Base-by-base conservation (phyloP, 2,329 filamentous ascomycete species). In the Fusarium pseudonygamai region DNA sequence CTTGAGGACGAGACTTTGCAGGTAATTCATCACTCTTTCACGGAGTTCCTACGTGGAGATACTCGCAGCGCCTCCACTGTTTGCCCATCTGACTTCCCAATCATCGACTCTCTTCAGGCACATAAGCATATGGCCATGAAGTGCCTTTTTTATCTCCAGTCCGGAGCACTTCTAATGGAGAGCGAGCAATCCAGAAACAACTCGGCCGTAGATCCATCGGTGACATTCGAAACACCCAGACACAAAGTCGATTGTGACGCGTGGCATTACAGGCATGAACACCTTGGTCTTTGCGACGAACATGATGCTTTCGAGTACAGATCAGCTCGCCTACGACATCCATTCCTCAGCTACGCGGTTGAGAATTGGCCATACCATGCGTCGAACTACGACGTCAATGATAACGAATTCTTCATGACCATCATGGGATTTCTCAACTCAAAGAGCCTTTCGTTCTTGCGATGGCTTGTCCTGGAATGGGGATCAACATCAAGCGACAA, bases 1-100 rank as follows among this genome's bases (percentile, higher is more conserved):
- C 75, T 84, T 6, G 82, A 84, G 24, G 84, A 87, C 55, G 85
- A 85, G 59, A 84, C 82, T 1, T 66, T 86, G 15, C 80, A 80
- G 24, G 80, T 86, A 11, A 82, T 87, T 12, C 85, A 87, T 67
- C 85, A 87, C 59, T 86, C 84, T 2, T 83, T 87, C 45, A 86
- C 85, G 6, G 85, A 87, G 60, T 87, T 84, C 64, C 70, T 86
- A 16, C 78, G 80, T 4, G 82, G 80, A 13, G 64, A 71, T 56
- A 72, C 22, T 15, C 72, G 78, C 5, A 61, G 26, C 16, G 15
- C 11, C 1, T 18, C 34, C 7, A 24, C 15, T 1, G 20, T 37
- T 15, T 24, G 32, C 8, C n/a, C 5, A 14, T 43, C 39, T 9
- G 42, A 60, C 2, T 76, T 79, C 53, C 71, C 75, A 18, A 37